phyloP scores from a whole-genome alignment of 2,329 filamentous ascomycete genomes.

The Juglanconis oblonga region DNA sequence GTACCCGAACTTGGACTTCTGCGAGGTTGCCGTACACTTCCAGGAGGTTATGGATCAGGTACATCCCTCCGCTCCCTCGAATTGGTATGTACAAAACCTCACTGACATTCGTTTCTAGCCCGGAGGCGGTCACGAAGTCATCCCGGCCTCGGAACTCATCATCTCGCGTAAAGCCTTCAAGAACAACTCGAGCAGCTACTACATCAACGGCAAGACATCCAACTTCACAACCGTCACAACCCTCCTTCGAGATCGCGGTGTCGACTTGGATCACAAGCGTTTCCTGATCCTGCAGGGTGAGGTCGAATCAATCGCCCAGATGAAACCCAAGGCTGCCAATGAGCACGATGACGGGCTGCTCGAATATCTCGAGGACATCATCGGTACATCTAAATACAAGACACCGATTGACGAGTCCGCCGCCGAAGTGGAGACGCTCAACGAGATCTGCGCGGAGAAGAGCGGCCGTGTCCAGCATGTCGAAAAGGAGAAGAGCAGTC shows the following conservation, averaged over 20 bases:
- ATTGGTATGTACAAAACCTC: not conserved
- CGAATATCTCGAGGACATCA: conserved; percentile 97
- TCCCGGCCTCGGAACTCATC: conserved; percentile 80
- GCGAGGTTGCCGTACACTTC: conserved; percentile 96
- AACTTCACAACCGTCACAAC: conserved; percentile 91
- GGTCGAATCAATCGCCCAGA: conserved; percentile 97
- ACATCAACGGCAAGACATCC: conserved; percentile 85
- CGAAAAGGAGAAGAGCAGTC: conserved; percentile 88
- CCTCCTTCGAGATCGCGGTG: conserved; percentile 79
- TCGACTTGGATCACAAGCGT: conserved; percentile 96
- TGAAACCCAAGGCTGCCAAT: conserved; percentile 94
- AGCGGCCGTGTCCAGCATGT: conserved; percentile 94
- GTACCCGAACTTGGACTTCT: conserved; percentile 79
- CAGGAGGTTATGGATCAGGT: conserved; percentile 87
- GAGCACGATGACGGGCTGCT: conserved; percentile 95
- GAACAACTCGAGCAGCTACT: conserved; percentile 98
- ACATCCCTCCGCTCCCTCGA: conserved; percentile 22
- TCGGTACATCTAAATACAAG: conserved; percentile 98
- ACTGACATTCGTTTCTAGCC: conserved; percentile 46
- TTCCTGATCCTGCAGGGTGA: conserved; percentile 97
- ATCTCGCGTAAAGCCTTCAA: conserved; percentile 93
- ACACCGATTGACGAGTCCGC: conserved; percentile 93
- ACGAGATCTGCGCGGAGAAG: conserved; percentile 94
- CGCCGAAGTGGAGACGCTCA: conserved; percentile 83
- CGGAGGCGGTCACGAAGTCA: conserved; percentile 68